phyloP scores from a whole-genome alignment of 805 yeast species.

The Sugiyamaella smithiae region DNA sequence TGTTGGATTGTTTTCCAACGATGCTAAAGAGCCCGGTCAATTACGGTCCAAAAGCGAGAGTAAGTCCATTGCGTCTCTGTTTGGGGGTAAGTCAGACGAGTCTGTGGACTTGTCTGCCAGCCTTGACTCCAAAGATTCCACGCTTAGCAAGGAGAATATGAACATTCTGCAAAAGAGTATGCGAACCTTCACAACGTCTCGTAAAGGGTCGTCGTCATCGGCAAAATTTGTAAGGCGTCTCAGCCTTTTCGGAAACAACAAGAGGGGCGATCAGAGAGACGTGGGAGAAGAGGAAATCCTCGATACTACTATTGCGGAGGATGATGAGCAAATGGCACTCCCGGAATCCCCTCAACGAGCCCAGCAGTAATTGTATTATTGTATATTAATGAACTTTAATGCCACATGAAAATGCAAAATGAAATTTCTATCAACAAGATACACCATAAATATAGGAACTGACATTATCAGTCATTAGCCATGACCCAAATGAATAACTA shows the following conservation, averaged over 20 bases:
- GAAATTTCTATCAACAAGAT: too few species aligned
- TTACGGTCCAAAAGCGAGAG: constrained; percentile 14
- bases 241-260: constrained; percentile 23
- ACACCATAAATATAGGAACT: too few species aligned
- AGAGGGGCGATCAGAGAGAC: constrained; percentile 19
- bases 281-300: constrained; percentile 17
- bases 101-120: constrained; percentile 12
- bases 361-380: constrained; percentile 5
- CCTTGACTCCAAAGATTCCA: constrained; percentile 17
- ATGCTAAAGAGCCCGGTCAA: constrained; percentile 6
- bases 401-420: too few species aligned
- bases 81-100: constrained; percentile 22
- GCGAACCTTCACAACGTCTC: constrained; percentile 21
- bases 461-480: too few species aligned
- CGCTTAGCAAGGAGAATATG: constrained; percentile 16
- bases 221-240: constrained; percentile 27
- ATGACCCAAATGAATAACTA: not conserved
- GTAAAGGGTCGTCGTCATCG: constrained; percentile 15
- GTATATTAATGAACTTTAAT: constrained; percentile 17
- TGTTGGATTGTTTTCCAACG: constrained; percentile 21
- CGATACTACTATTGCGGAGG: constrained; percentile 15
- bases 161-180: constrained; percentile 26
- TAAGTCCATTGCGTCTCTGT: constrained; percentile 25
- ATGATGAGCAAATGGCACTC: constrained; percentile 9
- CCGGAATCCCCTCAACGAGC: constrained; percentile 1